Conservation (phyloP, 768 basidiomycete genomes). For the Mycena sanguinolenta region DNA sequence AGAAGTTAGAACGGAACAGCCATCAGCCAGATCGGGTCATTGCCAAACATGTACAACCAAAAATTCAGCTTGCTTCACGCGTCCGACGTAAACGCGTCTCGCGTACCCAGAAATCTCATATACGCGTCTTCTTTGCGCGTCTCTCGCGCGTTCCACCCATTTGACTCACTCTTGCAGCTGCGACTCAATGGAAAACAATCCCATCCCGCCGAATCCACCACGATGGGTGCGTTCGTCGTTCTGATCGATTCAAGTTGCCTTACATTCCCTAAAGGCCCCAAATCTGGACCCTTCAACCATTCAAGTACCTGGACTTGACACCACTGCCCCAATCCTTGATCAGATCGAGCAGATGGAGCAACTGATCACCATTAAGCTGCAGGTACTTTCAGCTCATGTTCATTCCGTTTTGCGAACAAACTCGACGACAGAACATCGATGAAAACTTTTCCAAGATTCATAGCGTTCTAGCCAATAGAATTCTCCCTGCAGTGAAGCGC, state of each 20-base stretch:
- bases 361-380: slow-evolving; percentile 91
- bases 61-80: too few species aligned
- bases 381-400: slow-evolving; percentile 60
- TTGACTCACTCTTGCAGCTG: too few species aligned
- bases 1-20: too few species aligned
- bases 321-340: slow-evolving; percentile 74
- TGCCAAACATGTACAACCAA: too few species aligned
- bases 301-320: slow-evolving; percentile 79
- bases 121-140: too few species aligned
- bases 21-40: too few species aligned
- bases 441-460: slow-evolving; percentile 94
- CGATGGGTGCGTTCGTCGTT: slow-evolving; percentile 56
- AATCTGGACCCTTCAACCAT: slow-evolving; percentile 74
- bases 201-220: slow-evolving; percentile 63
- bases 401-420: slow-evolving; percentile 13
- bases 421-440: slow-evolving; percentile 79
- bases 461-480: slow-evolving; percentile 80
- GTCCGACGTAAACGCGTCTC: too few species aligned
- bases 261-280: slow-evolving; percentile 55
- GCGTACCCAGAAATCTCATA: too few species aligned
- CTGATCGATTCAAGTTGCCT: background rate
- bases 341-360: slow-evolving; percentile 98
- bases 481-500: slow-evolving; percentile 91
- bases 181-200: slow-evolving; percentile 21
- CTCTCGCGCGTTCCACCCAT: too few species aligned